Base-by-base conservation (phyloP, 2,329 filamentous ascomycete genomes). In the Sporothrix globosa region DNA sequence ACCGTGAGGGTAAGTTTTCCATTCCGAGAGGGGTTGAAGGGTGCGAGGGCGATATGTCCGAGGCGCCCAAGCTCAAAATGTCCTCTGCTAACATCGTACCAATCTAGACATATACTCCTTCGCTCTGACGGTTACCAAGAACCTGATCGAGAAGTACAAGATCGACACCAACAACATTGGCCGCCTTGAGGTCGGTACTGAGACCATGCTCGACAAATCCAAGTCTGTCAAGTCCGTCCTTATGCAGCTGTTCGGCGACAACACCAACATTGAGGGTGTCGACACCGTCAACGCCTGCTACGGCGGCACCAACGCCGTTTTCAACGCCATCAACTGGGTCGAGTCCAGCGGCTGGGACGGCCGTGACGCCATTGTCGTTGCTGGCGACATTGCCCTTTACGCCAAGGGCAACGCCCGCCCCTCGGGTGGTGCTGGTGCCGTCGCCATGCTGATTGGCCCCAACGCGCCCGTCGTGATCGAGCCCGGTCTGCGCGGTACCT, bases 341-440 rank as follows among this genome's bases (percentile, higher is more conserved):
- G 92, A 96, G 83, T 94, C 92, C 60, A 95, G 92, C 53, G 91
- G 87, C 74, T 96, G 92, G 92, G 92, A 96, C 79, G 92, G 92
- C 76, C 88, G 92, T 73, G 89, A 95, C 78, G 92, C 88, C 76
- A 90, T 94, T 76, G 92, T 94, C 56, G 87, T 94, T 71, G 88
- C 91, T 70, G 92, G 91, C 77, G 92, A 95, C 79, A 95, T 95
- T 83, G 92, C 92, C 72, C 87, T 95, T 71, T 95, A 95, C 79
- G 91, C 91, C 80, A 93, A 93, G 85, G 92, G 92, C 75, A 88
- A 89, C 79, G 92, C 92, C 72, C 90, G 92, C 75, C 92, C 92
- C 67, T 94, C 91, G 60, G 92, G 92, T 77, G 92, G 92, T 81
- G 92, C 90, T 75, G 92, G 92, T 76, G 90, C 87, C 74, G 90